These are phyloP conservation scores for Kingdonia uniflora DNA, from an alignment of 164 flowering plant species.

Conservation along the genomic window DNA sequence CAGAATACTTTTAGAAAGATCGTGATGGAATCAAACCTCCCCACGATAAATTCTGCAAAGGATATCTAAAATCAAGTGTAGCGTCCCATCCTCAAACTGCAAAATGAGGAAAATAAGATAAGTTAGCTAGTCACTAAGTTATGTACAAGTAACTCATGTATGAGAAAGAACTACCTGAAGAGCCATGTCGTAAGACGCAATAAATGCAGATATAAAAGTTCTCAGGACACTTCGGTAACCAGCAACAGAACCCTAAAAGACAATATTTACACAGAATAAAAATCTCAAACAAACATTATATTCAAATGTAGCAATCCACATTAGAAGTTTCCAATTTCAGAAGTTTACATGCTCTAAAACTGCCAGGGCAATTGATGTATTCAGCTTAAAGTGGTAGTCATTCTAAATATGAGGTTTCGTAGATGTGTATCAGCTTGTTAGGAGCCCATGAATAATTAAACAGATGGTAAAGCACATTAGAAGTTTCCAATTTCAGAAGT, in stretches of 20 bases:
- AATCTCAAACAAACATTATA: background rate
- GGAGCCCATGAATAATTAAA: too few relatives aligned
- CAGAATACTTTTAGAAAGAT: conserved; percentile 7
- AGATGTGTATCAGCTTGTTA: too few relatives aligned
- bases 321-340: background rate
- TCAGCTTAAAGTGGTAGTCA: too few relatives aligned
- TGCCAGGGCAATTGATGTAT: background rate
- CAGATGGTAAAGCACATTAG: too few relatives aligned
- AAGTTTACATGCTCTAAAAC: background rate
- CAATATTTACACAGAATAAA: background rate
- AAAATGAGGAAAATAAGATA: conserved; percentile 8
- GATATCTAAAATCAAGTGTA: conserved; percentile 56
- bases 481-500: background rate
- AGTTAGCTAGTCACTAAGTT: conserved; percentile 6
- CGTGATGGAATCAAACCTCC: conserved; percentile 51
- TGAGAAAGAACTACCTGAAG: conserved; percentile 46
- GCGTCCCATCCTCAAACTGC: conserved; percentile 70
- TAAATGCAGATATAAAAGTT: conserved; percentile 79
- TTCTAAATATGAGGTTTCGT: too few relatives aligned
- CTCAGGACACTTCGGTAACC: conserved; percentile 88
- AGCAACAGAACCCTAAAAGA: conserved; percentile 58
- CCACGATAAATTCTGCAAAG: conserved; percentile 70
- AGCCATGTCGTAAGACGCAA: conserved; percentile 87
- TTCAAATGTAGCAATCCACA: too few relatives aligned
- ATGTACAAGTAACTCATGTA: background rate